Conservation (phyloP, 768 basidiomycete species). For the Pleurotus djamor region DNA sequence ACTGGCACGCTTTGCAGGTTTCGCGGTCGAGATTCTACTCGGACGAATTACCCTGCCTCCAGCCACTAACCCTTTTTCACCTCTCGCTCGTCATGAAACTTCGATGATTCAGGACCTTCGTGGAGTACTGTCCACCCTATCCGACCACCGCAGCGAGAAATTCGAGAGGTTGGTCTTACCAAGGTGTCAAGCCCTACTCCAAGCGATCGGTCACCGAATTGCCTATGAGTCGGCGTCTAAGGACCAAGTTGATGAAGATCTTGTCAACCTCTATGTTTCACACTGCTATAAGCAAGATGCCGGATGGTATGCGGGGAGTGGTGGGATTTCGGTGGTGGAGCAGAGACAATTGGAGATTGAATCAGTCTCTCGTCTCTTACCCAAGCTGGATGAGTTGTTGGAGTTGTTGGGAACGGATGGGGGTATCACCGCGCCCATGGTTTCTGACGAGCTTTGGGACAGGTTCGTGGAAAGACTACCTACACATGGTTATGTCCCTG, state of each 20-base stretch:
- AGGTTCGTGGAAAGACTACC: too few species aligned
- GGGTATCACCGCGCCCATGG: too few species aligned
- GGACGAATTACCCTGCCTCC: conserved; percentile 17
- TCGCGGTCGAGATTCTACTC: conserved; percentile 23
- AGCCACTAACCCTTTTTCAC: conserved; percentile 10
- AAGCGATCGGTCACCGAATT: conserved; percentile 44
- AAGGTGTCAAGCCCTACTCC: conserved; percentile 30
- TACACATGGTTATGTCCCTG: too few species aligned
- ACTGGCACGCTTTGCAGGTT: conserved; percentile 14
- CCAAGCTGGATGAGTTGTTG: conserved; percentile 19
- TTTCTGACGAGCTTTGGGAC: too few species aligned
- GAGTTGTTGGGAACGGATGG: background rate
- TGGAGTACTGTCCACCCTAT: conserved; percentile 16
- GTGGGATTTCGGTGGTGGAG: conserved; percentile 3
- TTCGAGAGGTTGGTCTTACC: conserved; percentile 39
- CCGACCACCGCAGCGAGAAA: conserved; percentile 23
- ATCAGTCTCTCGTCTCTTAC: conserved; percentile 23
- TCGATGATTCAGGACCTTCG: conserved; percentile 13
- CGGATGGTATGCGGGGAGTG: conserved; percentile 39
- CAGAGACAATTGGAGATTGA: conserved; percentile 28
- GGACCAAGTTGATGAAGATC: conserved; percentile 17
- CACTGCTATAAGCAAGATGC: conserved; percentile 29
- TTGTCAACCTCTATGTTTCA: conserved; percentile 38
- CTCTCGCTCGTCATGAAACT: conserved; percentile 19
- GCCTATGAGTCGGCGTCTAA: conserved; percentile 39